Percentiles rank a stretch among this genome's conserved stretches.
Conservation (phyloP, 495 filamentous ascomycete genomes). For the Endocarpon pusillum region DNA sequence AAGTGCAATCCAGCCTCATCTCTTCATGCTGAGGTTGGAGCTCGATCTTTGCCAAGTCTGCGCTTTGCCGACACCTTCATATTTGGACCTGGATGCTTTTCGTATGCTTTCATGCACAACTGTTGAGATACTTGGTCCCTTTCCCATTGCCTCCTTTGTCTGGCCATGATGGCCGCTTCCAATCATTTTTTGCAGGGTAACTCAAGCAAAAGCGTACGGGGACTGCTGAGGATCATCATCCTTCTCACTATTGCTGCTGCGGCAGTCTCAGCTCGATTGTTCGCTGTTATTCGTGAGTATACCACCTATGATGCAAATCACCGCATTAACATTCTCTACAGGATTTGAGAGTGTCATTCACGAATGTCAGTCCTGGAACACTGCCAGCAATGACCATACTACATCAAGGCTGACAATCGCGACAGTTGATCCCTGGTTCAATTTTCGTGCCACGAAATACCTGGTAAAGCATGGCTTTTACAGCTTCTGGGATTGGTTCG, state of each 20-base stretch:
- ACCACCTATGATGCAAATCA: neutral
- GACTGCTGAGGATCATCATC: constrained; percentile 80
- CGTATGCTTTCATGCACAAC: no score
- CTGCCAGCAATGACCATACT: constrained; percentile 4
- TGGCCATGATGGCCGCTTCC: constrained; percentile 37
- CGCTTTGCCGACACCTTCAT: no score
- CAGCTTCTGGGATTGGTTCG: constrained; percentile 99
- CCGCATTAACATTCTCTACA: constrained; percentile 16
- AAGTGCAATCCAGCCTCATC: no score
- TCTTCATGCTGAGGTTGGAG: no score
- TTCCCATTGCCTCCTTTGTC: no score
- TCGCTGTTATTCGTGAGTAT: constrained; percentile 87
- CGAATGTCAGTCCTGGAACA: constrained; percentile 57
- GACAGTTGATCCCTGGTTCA: constrained; percentile 99
- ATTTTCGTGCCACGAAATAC: constrained; percentile 97
- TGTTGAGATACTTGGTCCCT: no score
- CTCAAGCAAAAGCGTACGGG: constrained; percentile 59
- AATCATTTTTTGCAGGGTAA: constrained; percentile 48
- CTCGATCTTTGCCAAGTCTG: no score
- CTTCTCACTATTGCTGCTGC: constrained; percentile 82
- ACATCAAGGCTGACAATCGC: constrained; percentile 3
- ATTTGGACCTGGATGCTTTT: no score
- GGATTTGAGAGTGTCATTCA: constrained; percentile 99
- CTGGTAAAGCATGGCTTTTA: constrained; percentile 93
- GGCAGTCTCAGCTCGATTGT: constrained; percentile 84